phyloP scores from a whole-genome alignment of 2,329 filamentous ascomycete species.

The Colletotrichum sp. region DNA sequence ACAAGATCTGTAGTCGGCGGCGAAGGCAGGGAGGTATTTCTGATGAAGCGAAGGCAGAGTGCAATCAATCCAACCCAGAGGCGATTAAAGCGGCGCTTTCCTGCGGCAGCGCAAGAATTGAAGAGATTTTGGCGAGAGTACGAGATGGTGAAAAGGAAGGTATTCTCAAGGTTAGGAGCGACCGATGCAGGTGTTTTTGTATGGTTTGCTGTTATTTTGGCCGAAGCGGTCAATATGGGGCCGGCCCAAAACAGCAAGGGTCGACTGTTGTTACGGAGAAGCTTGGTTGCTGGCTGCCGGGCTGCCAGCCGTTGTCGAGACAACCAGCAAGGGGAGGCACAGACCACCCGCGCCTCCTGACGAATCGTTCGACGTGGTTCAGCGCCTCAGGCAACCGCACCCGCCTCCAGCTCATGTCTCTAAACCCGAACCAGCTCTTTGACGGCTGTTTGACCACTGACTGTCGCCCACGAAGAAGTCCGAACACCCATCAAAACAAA shows the following conservation, averaged over 20 bases:
- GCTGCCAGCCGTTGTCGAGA: constrained; percentile 22
- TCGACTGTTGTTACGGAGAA: constrained; percentile 12
- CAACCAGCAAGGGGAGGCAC: constrained; percentile 17
- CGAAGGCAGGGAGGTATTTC: not conserved
- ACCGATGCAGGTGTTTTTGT: constrained; percentile 23
- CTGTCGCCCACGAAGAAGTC: not conserved
- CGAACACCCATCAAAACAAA: constrained; percentile 1
- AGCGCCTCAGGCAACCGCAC: constrained; percentile 19
- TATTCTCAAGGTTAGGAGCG: constrained; percentile 11
- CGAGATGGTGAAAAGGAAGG: constrained; percentile 20
- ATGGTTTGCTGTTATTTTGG: constrained; percentile 22
- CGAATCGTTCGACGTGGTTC: not conserved
- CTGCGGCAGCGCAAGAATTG: not conserved
- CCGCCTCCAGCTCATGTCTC: not conserved
- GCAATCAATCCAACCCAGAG: not conserved
- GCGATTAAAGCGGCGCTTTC: not conserved
- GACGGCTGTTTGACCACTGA: constrained; percentile 10
- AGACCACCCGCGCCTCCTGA: constrained; percentile 2
- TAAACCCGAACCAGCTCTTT: not conserved
- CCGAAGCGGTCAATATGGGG: constrained; percentile 21
- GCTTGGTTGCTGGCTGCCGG: constrained; percentile 15
- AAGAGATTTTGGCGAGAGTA: not conserved
- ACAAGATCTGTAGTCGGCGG: not conserved
- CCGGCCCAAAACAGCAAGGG: constrained; percentile 22
- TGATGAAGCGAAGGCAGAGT: not conserved